Evolutionary conservation across 2,329 filamentous ascomycete species (phyloP).

Genomic region (Paramyrothecium sp.): DNA sequence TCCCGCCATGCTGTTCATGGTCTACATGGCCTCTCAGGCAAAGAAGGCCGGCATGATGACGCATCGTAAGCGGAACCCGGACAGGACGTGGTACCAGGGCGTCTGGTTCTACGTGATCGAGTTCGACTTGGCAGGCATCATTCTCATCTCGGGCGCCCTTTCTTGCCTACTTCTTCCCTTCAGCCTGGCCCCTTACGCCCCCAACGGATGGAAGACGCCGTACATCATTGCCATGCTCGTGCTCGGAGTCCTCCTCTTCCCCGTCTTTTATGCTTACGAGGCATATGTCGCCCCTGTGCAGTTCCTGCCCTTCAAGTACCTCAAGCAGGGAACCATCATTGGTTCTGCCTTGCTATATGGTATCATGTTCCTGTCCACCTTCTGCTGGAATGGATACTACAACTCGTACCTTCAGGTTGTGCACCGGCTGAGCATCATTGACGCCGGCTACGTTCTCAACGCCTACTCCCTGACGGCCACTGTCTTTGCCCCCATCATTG

Average conservation of each 20-base stretch:
- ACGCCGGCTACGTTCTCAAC: constrained; percentile 42
- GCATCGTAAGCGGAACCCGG: constrained; percentile 26
- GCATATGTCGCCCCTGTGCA: constrained; percentile 48
- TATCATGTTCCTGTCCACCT: constrained; percentile 39
- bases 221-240: constrained; percentile 48
- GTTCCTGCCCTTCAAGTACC: constrained; percentile 54
- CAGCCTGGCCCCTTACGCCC: constrained; percentile 32
- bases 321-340: constrained; percentile 48
- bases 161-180: constrained; percentile 53
- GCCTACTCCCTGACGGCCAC: constrained; percentile 43
- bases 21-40: constrained; percentile 40
- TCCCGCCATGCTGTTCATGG: constrained; percentile 29
- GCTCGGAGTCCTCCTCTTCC: constrained; percentile 43
- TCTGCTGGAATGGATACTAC: constrained; percentile 48
- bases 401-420: constrained; percentile 50
- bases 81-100: constrained; percentile 43
- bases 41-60: constrained; percentile 44
- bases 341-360: constrained; percentile 40
- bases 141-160: constrained; percentile 50
- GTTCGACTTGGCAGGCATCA: constrained; percentile 57
- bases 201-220: constrained; percentile 38
- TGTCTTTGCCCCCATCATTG: constrained; percentile 45
- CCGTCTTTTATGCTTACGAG: constrained; percentile 47
- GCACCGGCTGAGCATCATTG: constrained; percentile 32
- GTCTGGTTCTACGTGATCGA: constrained; percentile 53